Evolutionary conservation across 805 yeast species (phyloP), one percentile per base, ranked within the genome.

Genomic region (Jamesozyma lodderae): DNA sequence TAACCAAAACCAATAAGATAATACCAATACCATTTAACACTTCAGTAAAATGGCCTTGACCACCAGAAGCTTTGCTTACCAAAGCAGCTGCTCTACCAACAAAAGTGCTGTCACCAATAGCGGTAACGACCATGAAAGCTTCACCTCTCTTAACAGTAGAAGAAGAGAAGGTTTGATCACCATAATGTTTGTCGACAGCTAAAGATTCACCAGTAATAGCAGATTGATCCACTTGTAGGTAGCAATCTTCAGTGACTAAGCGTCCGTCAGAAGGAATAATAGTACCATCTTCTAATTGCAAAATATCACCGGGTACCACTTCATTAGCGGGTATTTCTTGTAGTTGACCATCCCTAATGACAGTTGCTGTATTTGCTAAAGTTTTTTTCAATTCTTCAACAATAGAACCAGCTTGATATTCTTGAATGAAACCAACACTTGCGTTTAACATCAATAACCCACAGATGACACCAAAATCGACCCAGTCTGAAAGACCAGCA

Each of bases 21-120:
- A 94, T 82, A 77, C 96, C 96, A 64, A 87, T 88, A 77, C 95
- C 95, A 79, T 87, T 87, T 70, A 88, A 75, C 49, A 87, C 96
- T 72, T 87, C 96, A 55, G 96, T 87, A 71, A 87, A 87, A 69
- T 87, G 96, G 77, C 96, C 96, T 52, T 74, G 64, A 62, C 94
- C 95, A 68, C 78, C 83, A 47, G 92, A 68, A 60, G 96, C 95
- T 72, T 82, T 81, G 84, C 83, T 84, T 49, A 86, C 96, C 63
- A 87, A 77, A 63, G 94, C 84, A 65, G 96, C 96, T 60, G 95
- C 95, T 71, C 95, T 80, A 70, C 96, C 96, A 54, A 84, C 94
- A 68, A 84, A 86, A 51, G 96, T 87, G 70, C 76, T 74, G 70
- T 86, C 95, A 77, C 95, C 96, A 50, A 94, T 87, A 53, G 95